Conservation (phyloP, 2,329 filamentous ascomycete genomes). For the Colletotrichum gigasporum region DNA sequence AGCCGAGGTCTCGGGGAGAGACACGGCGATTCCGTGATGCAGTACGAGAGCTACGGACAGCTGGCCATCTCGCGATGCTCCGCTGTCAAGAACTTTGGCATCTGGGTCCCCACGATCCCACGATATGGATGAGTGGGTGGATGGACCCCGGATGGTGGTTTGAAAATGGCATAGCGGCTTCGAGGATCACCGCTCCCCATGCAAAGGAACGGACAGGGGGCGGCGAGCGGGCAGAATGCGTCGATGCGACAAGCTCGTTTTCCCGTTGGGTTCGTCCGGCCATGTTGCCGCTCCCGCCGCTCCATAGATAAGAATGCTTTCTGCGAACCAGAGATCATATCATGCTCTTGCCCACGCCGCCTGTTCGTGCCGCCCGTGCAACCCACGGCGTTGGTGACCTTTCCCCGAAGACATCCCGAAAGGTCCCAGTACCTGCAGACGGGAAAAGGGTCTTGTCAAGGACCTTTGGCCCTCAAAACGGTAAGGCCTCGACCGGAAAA, state of each 20-base stretch:
- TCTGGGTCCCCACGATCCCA: conserved; percentile 26
- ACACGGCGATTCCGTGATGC: too few species aligned
- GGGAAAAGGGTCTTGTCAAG: not conserved
- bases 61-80: too few species aligned
- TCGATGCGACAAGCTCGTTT: not conserved
- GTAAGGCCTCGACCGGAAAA: conserved; percentile 2
- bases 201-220: conserved; percentile 3
- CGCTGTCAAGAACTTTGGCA: conserved; percentile 1
- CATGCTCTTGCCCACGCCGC: not conserved
- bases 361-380: too few species aligned
- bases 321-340: conserved; percentile 18
- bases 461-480: not conserved
- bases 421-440: conserved; percentile 16
- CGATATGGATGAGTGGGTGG: conserved; percentile 11
- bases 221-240: conserved; percentile 6
- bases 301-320: conserved; percentile 27
- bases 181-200: conserved; percentile 6
- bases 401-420: conserved; percentile 7
- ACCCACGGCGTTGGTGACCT: too few species aligned
- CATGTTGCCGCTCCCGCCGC: conserved; percentile 13
- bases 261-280: conserved; percentile 25
- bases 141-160: conserved; percentile 17
- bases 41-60: too few species aligned
- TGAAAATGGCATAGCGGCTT: conserved; percentile 15
- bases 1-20: too few species aligned